These are phyloP conservation scores for Eucalyptus erythrocorys DNA, from an alignment of 345 rosid genomes.

Conservation along the genomic window DNA sequence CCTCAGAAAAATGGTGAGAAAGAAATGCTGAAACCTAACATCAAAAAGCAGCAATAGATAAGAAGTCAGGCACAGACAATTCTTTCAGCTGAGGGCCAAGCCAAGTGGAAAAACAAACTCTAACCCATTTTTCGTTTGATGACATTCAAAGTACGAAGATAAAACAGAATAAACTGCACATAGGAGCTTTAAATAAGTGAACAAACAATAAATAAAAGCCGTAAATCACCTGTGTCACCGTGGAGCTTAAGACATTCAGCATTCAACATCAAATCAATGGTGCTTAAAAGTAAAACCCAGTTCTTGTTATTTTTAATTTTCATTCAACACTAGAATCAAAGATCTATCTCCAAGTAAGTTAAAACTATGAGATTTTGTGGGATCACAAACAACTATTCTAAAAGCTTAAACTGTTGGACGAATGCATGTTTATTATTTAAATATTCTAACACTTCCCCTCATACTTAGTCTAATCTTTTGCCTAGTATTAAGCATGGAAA, in stretches of 20 bases:
- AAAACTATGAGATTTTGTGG: background rate
- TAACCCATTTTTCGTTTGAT: background rate
- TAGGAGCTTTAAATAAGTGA: background rate
- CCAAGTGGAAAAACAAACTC: background rate
- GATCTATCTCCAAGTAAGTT: background rate
- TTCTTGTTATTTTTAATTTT: background rate
- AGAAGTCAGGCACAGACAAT: background rate
- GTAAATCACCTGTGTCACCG: background rate
- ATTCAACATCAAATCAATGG: background rate
- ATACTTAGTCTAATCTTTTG: no score
- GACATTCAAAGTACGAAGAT: background rate
- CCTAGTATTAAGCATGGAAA: no score
- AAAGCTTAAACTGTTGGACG: no score
- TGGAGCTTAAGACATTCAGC: background rate
- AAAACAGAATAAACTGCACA: background rate
- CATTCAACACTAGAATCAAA: background rate
- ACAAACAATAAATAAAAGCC: background rate
- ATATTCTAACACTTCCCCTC: no score
- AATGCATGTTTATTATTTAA: no score
- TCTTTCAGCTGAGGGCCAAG: background rate
- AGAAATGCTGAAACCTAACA: slow-evolving; percentile 93
- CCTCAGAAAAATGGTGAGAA: slow-evolving; percentile 75
- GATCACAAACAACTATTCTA: no score
- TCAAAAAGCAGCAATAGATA: background rate
- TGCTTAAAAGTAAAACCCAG: background rate